Base-by-base conservation (phyloP, 495 filamentous ascomycete species). In the Xylaria longipes region DNA sequence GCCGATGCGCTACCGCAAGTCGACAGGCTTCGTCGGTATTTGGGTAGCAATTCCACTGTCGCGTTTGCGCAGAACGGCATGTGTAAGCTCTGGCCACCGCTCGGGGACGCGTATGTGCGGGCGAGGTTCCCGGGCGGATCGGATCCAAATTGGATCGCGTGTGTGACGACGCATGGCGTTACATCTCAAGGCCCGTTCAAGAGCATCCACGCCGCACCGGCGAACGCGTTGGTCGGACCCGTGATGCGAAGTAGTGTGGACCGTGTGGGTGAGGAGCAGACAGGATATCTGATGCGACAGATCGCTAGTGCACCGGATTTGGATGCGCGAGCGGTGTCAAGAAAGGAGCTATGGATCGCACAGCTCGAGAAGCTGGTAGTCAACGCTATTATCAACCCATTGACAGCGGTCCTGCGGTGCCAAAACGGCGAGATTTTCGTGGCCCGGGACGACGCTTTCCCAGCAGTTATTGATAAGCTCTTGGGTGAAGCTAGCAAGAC, bases 31-130 rank as follows among this genome's bases (percentile, higher is more conserved):
- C 82, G 83, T 5, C 82, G 91, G 61, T 90, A 95, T 12, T 80
- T 97, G 22, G 84, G 79, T 6, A 75, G 78, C 5, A 77, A 84
- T 2, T 92, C 91, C 11, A 92, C 92, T 0, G 86, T 97, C 37
- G 81, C 91, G 14, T 91, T 97, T 56, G 76, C 94, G 25, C 94
- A 97, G 74, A 97, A 97, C 72, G 94, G 94, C 25, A 91, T 97
- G 91, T 94, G 80, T 69, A 77, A 85, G 65, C 75, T 87, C 8
- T 81, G 94, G 61, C 95, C 94, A 74, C 88, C 92, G 6, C 84
- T 93, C 72, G 81, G 81, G 8, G 69, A 71, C 8, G 35, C 63
- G 12, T 83, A 83, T 63, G 74, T 73, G 22, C 46, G 31, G 4
- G 62, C 72, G 35, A 72, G 80, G 22, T 81, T 76, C 43, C 83